Conservation (phyloP, 192 early-diverging fungal genomes). For the Linnemannia zychae region DNA sequence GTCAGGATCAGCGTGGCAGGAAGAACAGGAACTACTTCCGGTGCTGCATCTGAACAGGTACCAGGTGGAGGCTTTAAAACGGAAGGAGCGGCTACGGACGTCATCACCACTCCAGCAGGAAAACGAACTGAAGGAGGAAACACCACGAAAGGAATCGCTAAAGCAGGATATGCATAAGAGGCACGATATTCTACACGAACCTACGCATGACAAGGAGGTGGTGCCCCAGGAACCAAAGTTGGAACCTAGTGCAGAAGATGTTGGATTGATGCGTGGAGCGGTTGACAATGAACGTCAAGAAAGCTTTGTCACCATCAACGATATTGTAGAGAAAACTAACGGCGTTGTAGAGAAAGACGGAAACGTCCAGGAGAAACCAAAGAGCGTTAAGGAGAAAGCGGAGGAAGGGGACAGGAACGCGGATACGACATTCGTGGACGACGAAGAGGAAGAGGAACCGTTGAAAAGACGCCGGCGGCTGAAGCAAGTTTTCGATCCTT, state of each 20-base stretch:
- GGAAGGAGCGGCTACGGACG: too few species aligned
- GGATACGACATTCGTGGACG: neutral
- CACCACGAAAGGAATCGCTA: neutral
- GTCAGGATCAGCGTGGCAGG: too few species aligned
- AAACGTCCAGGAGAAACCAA: neutral
- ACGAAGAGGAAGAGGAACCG: conserved; percentile 9
- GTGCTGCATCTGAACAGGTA: too few species aligned
- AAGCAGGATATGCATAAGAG: too few species aligned
- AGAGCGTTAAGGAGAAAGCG: neutral
- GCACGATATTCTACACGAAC: too few species aligned
- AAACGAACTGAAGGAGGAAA: neutral
- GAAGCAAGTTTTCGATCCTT: neutral
- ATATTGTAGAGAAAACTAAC: neutral
- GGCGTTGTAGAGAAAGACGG: neutral
- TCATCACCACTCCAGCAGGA: too few species aligned
- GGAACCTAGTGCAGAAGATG: neutral
- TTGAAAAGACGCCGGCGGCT: neutral
- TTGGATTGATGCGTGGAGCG: neutral
- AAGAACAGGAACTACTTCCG: too few species aligned
- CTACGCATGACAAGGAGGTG: neutral
- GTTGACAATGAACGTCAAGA: neutral
- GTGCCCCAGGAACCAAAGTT: neutral
- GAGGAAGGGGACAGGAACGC: too few species aligned
- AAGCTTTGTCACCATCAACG: too few species aligned
- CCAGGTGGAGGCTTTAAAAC: too few species aligned